Evolutionary conservation across 176 grass and related monocot genomes (phyloP).

Genomic region (Rhynchospora pubera): DNA sequence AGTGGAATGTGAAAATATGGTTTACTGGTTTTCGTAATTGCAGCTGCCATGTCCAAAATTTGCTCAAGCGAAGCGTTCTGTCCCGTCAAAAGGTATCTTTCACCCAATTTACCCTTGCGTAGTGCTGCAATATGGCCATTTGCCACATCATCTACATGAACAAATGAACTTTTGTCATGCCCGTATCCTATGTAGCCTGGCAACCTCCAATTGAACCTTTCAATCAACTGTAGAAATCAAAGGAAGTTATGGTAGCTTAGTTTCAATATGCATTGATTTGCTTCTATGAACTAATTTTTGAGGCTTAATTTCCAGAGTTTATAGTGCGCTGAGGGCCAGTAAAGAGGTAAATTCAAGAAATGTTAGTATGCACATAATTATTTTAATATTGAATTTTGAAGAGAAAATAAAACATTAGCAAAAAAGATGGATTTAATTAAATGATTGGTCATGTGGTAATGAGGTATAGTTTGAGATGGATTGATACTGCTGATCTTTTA

Average conservation of each 20-base stretch:
- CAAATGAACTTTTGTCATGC: constrained; percentile 67
- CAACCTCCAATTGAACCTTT: constrained; percentile 78
- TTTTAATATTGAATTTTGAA: no score
- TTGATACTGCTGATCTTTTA: no score
- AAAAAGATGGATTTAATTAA: no score
- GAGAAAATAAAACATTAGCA: no score
- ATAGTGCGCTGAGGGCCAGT: not conserved
- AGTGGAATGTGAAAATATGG: constrained; percentile 61
- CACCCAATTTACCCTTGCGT: constrained; percentile 59
- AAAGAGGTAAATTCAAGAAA: not conserved
- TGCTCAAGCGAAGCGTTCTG: constrained; percentile 57
- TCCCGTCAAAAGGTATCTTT: constrained; percentile 88
- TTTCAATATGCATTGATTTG: constrained; percentile 13
- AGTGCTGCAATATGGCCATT: constrained; percentile 79
- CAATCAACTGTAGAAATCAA: constrained; percentile 62
- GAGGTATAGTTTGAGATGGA: not conserved
- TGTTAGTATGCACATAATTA: not conserved
- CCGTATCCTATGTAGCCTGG: constrained; percentile 86
- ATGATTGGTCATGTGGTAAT: not conserved
- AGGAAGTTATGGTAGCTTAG: not conserved
- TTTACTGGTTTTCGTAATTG: constrained; percentile 62
- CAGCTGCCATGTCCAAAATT: constrained; percentile 61
- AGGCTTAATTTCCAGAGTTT: not conserved
- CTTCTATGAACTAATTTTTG: not conserved
- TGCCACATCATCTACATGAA: constrained; percentile 81